Percentiles rank a stretch among this genome's conserved stretches.
These are phyloP conservation scores for Dioszegia crocea DNA, from an alignment of 768 basidiomycete species.

Conservation along the genomic window DNA sequence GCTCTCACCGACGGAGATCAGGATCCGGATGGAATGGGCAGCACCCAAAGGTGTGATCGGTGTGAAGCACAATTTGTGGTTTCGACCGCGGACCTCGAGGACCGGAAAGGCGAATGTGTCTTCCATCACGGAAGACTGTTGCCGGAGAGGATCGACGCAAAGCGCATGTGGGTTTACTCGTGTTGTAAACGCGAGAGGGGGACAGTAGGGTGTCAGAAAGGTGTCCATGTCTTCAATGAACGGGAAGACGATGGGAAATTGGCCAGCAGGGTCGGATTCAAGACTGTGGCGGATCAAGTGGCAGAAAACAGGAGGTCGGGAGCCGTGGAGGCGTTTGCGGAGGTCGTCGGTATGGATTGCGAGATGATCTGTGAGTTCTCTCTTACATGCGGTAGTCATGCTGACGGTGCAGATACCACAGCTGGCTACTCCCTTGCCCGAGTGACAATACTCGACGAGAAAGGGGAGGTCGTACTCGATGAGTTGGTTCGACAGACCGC, in stretches of 20 bases:
- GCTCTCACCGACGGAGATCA: constrained; percentile 56
- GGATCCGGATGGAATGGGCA: constrained; percentile 61
- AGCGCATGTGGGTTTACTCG: constrained; percentile 57
- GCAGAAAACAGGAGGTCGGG: constrained; percentile 13
- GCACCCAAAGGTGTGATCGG: constrained; percentile 65
- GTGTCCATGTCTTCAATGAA: constrained; percentile 86
- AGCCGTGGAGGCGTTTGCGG: constrained; percentile 50
- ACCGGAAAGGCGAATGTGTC: constrained; percentile 58
- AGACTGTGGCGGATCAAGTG: constrained; percentile 27
- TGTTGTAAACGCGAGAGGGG: constrained; percentile 41
- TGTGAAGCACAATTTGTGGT: constrained; percentile 70
- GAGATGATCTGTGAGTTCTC: constrained; percentile 67
- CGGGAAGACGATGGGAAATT: constrained; percentile 46
- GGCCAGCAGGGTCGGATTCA: constrained; percentile 32
- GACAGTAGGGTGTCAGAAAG: constrained; percentile 38
- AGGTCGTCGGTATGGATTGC: constrained; percentile 87
- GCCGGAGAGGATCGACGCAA: constrained; percentile 62
- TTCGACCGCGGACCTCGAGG: constrained; percentile 52
- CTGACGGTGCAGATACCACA: constrained; percentile 60
- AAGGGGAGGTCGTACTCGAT: constrained; percentile 72
- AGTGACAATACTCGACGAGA: constrained; percentile 78
- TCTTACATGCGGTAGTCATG: constrained; percentile 41
- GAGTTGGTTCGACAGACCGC: constrained; percentile 48
- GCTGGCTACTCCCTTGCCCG: constrained; percentile 87
- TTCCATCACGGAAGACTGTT: constrained; percentile 79